These are phyloP conservation scores for Oryza coarctata DNA, from an alignment of 176 grass and related monocot genomes.

Conservation along the genomic window DNA sequence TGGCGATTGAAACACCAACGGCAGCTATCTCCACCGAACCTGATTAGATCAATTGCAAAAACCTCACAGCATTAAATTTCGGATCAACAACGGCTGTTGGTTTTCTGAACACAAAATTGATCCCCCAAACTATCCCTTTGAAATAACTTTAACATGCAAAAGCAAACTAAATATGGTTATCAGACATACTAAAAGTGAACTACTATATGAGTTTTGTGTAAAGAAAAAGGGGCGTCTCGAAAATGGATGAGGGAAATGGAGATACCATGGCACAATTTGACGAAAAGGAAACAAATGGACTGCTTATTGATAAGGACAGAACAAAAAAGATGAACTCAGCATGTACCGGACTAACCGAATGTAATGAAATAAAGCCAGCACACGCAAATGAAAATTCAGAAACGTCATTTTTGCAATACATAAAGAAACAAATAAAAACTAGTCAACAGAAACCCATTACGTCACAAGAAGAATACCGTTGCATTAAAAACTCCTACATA, in stretches of 20 bases:
- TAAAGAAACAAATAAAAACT: constrained; percentile 21
- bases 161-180: not conserved
- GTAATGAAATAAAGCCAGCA: not conserved
- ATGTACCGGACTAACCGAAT: not conserved
- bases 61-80: not conserved
- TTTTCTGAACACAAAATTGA: not conserved
- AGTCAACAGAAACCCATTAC: not conserved
- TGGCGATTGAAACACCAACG: constrained; percentile 91
- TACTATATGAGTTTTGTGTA: not conserved
- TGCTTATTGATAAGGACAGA: not conserved
- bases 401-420: not conserved
- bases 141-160: not conserved
- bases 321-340: constrained; percentile 26
- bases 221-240: not conserved
- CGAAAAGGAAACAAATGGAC: not conserved
- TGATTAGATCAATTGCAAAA: constrained; percentile 17
- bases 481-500: not conserved
- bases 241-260: not conserved
- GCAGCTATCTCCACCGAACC: constrained; percentile 83
- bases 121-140: not conserved
- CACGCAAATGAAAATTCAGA: constrained; percentile 9
- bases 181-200: not conserved
- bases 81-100: not conserved
- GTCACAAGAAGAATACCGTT: not conserved
- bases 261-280: not conserved